phyloP scores from a whole-genome alignment of 1,284 basidiomycete species.

The Ustilago curta region DNA sequence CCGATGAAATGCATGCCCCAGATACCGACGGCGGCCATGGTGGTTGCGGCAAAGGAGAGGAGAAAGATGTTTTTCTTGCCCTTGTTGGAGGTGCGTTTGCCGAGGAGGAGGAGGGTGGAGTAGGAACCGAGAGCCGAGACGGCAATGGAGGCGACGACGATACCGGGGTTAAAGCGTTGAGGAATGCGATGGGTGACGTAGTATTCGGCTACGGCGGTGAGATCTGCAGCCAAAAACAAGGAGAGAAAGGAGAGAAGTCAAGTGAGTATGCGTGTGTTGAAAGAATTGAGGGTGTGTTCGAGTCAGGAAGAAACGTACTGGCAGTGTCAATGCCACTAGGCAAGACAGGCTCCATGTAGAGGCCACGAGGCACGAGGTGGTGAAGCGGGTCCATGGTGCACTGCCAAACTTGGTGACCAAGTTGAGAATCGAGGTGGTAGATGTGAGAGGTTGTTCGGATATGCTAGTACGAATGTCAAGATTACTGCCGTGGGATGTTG shows the following conservation, averaged over 20 bases:
- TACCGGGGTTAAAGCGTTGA: constrained; percentile 70
- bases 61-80: constrained; percentile 71
- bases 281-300: neutral
- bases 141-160: constrained; percentile 72
- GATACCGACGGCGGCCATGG: constrained; percentile 65
- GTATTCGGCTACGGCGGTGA: constrained; percentile 68
- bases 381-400: constrained; percentile 33
- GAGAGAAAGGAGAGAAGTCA: constrained; percentile 2
- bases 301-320: constrained; percentile 21
- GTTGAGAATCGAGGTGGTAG: too few species aligned
- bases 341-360: constrained; percentile 50
- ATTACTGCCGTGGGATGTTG: too few species aligned
- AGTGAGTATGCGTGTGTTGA: neutral
- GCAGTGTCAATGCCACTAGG: constrained; percentile 28
- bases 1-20: constrained; percentile 72
- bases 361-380: constrained; percentile 38
- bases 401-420: neutral
- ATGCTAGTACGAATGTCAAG: too few species aligned
- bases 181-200: constrained; percentile 70
- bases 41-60: constrained; percentile 74
- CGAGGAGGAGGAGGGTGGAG: constrained; percentile 71
- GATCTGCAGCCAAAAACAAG: constrained; percentile 24
- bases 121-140: constrained; percentile 72
- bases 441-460: too few species aligned
- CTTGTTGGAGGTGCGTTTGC: constrained; percentile 70